Evolutionary conservation across 345 rosid species (phyloP).

Genomic region (Salix arbutifolia): DNA sequence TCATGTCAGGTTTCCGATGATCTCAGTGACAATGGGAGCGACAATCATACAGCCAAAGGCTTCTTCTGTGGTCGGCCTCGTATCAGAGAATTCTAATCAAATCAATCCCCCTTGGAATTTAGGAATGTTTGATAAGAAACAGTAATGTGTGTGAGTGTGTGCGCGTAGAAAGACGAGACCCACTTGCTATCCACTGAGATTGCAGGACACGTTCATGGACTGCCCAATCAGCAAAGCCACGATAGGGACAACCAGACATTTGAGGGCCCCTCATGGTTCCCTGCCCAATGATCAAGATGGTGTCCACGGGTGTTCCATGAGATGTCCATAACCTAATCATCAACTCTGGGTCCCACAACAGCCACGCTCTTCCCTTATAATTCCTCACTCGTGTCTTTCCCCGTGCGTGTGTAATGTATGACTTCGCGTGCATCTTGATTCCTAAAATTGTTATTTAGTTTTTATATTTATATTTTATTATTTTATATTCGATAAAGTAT

Average conservation of each 20-base stretch:
- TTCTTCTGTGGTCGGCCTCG: not conserved
- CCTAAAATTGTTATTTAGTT: no score
- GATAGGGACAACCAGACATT: constrained; percentile 44
- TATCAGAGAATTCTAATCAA: not conserved
- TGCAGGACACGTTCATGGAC: constrained; percentile 13
- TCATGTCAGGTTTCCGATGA: not conserved
- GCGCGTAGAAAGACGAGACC: not conserved
- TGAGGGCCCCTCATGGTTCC: constrained; percentile 43
- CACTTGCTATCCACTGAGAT: constrained; percentile 32
- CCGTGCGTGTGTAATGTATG: not conserved
- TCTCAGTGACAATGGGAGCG: not conserved
- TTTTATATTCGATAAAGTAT: no score
- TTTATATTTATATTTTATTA: no score
- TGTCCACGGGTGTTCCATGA: constrained; percentile 29
- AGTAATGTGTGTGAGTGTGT: no score
- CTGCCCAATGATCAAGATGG: constrained; percentile 50
- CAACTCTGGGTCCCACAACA: not conserved
- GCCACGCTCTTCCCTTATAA: constrained; percentile 16
- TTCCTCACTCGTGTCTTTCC: not conserved
- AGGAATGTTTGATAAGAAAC: not conserved
- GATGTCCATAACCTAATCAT: constrained; percentile 29
- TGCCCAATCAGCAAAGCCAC: constrained; percentile 23
- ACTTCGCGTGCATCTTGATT: no score
- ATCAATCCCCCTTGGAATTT: not conserved
- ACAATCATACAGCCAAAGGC: not conserved